Evolutionary conservation across 345 rosid species (phyloP).

Genomic region (Gossypium australe): DNA sequence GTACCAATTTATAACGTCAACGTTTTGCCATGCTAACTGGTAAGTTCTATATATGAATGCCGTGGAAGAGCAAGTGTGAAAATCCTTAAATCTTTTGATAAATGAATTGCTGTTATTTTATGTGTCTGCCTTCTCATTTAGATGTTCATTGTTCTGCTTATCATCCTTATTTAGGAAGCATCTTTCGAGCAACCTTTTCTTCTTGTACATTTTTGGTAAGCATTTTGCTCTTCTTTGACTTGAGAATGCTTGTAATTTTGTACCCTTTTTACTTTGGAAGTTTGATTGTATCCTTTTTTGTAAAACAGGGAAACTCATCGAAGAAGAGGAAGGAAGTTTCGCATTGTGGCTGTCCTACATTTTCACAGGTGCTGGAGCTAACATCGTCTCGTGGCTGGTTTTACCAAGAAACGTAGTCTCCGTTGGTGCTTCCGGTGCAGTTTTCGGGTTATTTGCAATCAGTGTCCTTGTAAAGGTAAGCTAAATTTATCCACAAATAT

Average conservation of each 20-base stretch:
- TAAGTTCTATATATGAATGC: constrained; percentile 30
- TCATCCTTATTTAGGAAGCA: constrained; percentile 59
- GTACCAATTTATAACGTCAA: constrained; percentile 90
- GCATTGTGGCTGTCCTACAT: constrained; percentile 78
- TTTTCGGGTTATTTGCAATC: constrained; percentile 83
- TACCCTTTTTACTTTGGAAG: constrained; percentile 11
- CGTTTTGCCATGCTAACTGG: constrained; percentile 95
- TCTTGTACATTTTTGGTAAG: constrained; percentile 93
- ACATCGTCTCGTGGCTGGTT: constrained; percentile 88
- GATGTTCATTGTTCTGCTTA: constrained; percentile 9
- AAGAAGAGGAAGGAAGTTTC: constrained; percentile 88
- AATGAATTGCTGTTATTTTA: background rate
- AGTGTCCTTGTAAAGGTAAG: constrained; percentile 84
- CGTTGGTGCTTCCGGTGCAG: constrained; percentile 94
- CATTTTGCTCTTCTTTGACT: constrained; percentile 15
- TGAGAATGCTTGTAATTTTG: constrained; percentile 2
- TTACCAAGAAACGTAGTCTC: constrained; percentile 87
- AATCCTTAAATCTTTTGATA: background rate
- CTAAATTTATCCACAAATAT: background rate
- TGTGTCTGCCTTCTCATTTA: background rate
- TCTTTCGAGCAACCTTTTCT: constrained; percentile 95
- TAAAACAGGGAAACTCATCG: constrained; percentile 78
- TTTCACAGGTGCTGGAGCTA: constrained; percentile 84
- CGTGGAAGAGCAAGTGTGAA: background rate
- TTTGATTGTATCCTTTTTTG: constrained; percentile 9